Conservation (phyloP, 352 stramenopile genomes). For the Pythium monospermum region DNA sequence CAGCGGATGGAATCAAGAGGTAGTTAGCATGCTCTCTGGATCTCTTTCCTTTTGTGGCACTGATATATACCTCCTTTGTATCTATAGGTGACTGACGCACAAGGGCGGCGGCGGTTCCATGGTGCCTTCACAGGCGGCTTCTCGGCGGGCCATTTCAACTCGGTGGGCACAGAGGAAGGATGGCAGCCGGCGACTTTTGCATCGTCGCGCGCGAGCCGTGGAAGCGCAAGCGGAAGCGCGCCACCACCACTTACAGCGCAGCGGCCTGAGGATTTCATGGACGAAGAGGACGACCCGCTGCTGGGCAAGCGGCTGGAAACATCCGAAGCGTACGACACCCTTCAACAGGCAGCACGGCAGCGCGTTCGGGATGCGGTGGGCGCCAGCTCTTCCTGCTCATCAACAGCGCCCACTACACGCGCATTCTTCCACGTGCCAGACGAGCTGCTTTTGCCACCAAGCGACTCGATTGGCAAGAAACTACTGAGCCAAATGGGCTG, state of each 20-base stretch:
- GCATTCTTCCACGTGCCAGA: slow-evolving; percentile 53
- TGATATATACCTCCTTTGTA: neutral
- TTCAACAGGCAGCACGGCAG: slow-evolving; percentile 32
- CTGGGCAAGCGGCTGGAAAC: slow-evolving; percentile 76
- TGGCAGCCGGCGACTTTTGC: slow-evolving; percentile 81
- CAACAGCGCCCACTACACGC: neutral
- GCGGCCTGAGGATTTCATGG: slow-evolving; percentile 91
- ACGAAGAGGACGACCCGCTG: slow-evolving; percentile 90
- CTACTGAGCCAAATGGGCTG: slow-evolving; percentile 87
- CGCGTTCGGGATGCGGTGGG: slow-evolving; percentile 21
- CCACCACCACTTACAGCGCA: too few species aligned
- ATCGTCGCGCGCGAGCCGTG: slow-evolving; percentile 57
- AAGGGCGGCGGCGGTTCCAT: slow-evolving; percentile 85
- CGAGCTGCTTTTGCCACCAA: slow-evolving; percentile 64
- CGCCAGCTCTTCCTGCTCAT: neutral
- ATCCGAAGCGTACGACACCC: slow-evolving; percentile 55
- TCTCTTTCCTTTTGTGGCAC: slow-evolving; percentile 1
- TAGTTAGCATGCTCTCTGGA: slow-evolving; percentile 12
- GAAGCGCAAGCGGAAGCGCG: slow-evolving; percentile 7
- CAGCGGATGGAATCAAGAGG: slow-evolving; percentile 52
- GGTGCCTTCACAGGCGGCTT: slow-evolving; percentile 93
- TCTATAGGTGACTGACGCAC: slow-evolving; percentile 56
- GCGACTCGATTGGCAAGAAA: slow-evolving; percentile 69
- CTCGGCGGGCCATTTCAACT: slow-evolving; percentile 93
- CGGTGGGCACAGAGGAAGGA: slow-evolving; percentile 87